Base-by-base conservation (phyloP, 768 basidiomycete genomes). In the Suillus weaverae region DNA sequence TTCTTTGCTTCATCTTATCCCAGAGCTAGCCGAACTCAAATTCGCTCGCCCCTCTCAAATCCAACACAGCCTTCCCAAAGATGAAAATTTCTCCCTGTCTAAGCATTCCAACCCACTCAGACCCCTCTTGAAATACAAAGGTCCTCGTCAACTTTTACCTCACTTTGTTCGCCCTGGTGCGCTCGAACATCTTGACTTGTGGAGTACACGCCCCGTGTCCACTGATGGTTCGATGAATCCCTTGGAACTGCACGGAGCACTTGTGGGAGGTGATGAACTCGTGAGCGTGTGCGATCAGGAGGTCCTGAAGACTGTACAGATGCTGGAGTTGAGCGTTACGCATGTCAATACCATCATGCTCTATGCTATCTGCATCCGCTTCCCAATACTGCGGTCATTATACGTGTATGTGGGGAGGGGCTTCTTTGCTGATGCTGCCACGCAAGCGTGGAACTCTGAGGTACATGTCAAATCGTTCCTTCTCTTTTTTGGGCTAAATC, bases 81-180 rank as follows among this genome's bases (percentile, higher is more conserved):
- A 63, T n/a, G 38, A 61, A 43, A 16, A n/a, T 1, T 48, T 64
- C 20, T 41, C 36, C 13, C 22, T 43, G 18, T 10, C 43, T 13
- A 39, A n/a, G 1, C 30, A 43, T 44, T 7, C 38, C 11, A n/a
- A 6, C 36, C 36, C 60, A 8, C 38, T 38, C 14, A 64, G 22
- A 32, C 36, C 63, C n/a, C 54, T 62, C 22, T 44, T 11, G 9
- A 62, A 38, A 44, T 64, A 62, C 36, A 61, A 64, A 44, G 63
- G 63, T 14, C 63, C 63, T 30, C 60, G 44, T 62, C 63, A 62
- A 26, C 60, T 64, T 36, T 44, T 44, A 30, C 32, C 61, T 8
- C 26, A 62, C 22, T 62, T 64, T 39, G 60, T 64, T 62, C 61
- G 39, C 32, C 60, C 60, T 14, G 39, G 46, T 33, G 60, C 60